These are phyloP conservation scores for Xylaria acuta DNA, from an alignment of 495 filamentous ascomycete species.

Conservation along the genomic window DNA sequence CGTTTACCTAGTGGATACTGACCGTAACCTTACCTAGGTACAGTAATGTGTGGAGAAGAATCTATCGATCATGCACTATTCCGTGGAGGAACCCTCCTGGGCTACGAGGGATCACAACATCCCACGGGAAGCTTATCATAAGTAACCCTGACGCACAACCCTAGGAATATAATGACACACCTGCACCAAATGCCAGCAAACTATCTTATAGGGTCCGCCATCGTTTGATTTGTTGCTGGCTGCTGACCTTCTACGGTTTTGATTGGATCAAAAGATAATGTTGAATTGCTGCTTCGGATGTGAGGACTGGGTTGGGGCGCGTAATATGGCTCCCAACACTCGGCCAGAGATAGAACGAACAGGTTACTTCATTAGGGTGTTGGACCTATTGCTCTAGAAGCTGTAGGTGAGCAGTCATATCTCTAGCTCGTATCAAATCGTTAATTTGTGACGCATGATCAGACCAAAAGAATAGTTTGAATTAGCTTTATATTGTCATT, in stretches of 20 bases:
- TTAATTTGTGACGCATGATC: not conserved
- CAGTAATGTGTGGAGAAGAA: not conserved
- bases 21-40: no score
- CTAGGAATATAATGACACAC: not conserved
- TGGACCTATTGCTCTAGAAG: not conserved
- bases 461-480: not conserved
- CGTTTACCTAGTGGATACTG: not conserved
- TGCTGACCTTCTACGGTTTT: not conserved
- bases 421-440: not conserved
- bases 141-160: not conserved
- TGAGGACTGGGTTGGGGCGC: no score
- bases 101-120: not conserved
- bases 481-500: conserved; percentile 12
- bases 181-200: not conserved
- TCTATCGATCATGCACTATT: not conserved
- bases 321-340: not conserved
- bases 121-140: not conserved
- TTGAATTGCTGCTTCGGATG: not conserved
- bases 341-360: not conserved
- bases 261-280: not conserved
- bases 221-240: not conserved
- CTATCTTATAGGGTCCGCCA: not conserved
- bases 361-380: not conserved
- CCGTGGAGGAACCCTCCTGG: not conserved
- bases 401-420: not conserved